phyloP scores from a whole-genome alignment of 768 basidiomycete genomes.

The Tricholoma furcatifolium region DNA sequence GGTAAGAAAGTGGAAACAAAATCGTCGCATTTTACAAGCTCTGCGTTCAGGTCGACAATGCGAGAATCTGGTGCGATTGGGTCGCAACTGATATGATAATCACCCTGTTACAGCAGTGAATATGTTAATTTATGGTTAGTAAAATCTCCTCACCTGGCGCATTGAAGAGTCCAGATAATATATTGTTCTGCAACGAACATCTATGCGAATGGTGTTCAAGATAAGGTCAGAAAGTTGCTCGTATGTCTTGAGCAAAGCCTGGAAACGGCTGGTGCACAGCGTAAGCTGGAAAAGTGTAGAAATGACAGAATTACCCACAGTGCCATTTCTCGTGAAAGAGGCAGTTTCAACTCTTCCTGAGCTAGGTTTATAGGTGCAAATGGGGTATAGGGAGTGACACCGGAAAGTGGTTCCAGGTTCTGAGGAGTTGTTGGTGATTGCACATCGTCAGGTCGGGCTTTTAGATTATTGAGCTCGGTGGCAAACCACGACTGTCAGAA shows the following conservation, averaged over 20 bases:
- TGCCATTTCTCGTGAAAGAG: slow-evolving; percentile 86
- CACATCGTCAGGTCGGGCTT: slow-evolving; percentile 55
- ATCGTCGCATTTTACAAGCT: slow-evolving; percentile 76
- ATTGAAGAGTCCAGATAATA: slow-evolving; percentile 81
- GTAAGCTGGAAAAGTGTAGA: neutral
- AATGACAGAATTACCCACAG: slow-evolving; percentile 50
- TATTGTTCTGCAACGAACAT: slow-evolving; percentile 81
- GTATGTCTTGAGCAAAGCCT: slow-evolving; percentile 87
- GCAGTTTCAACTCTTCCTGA: slow-evolving; percentile 59
- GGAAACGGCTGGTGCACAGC: slow-evolving; percentile 67
- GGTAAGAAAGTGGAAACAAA: slow-evolving; percentile 62
- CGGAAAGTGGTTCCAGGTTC: slow-evolving; percentile 49
- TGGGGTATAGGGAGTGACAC: slow-evolving; percentile 46
- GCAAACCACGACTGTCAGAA: slow-evolving; percentile 79
- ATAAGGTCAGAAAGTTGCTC: slow-evolving; percentile 86
- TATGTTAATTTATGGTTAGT: slow-evolving; percentile 5
- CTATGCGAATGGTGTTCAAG: slow-evolving; percentile 83
- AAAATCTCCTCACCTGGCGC: slow-evolving; percentile 53
- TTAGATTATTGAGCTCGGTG: slow-evolving; percentile 65
- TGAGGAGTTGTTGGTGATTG: slow-evolving; percentile 51
- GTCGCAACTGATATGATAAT: slow-evolving; percentile 80
- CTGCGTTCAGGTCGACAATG: slow-evolving; percentile 80
- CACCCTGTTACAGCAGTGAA: slow-evolving; percentile 53
- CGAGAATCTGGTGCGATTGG: slow-evolving; percentile 90
- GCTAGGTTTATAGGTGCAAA: slow-evolving; percentile 41